phyloP scores from a whole-genome alignment of 2,329 filamentous ascomycete genomes.

The Zymoseptoria brevis region DNA sequence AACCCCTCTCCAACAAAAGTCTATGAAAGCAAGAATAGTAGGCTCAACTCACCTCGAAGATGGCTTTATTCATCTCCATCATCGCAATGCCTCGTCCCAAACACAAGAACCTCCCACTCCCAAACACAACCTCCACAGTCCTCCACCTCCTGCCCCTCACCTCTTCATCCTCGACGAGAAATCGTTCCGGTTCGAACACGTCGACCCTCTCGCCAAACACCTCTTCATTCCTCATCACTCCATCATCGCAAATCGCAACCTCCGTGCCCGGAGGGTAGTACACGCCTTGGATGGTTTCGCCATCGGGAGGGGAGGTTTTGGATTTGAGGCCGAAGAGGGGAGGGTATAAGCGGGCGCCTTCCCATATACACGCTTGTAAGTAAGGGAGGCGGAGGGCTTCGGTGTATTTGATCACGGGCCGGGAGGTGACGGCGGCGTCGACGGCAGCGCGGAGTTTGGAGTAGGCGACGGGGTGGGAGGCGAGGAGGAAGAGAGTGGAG shows the following conservation, averaged over 20 bases:
- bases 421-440: constrained; percentile 14
- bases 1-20: no score
- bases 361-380: constrained; percentile 34
- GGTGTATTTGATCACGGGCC: constrained; percentile 16
- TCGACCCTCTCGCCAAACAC: constrained; percentile 14
- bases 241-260: constrained; percentile 19
- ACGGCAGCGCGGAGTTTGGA: constrained; percentile 41
- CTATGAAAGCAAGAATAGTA: no score
- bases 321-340: constrained; percentile 30
- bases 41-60: neutral
- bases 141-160: neutral
- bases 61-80: constrained; percentile 21
- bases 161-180: neutral
- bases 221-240: constrained; percentile 13
- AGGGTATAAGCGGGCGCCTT: constrained; percentile 33
- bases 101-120: constrained; percentile 20
- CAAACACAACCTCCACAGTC: constrained; percentile 23
- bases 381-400: constrained; percentile 24
- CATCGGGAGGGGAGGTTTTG: constrained; percentile 29
- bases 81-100: constrained; percentile 9
- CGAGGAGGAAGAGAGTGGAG: constrained; percentile 8
- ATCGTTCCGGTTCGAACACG: neutral
- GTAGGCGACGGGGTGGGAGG: constrained; percentile 28
- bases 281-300: constrained; percentile 26
- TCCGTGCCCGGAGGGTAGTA: constrained; percentile 20